Conservation (phyloP, 2,329 filamentous ascomycete genomes). For the Hirsutella thompsonii region DNA sequence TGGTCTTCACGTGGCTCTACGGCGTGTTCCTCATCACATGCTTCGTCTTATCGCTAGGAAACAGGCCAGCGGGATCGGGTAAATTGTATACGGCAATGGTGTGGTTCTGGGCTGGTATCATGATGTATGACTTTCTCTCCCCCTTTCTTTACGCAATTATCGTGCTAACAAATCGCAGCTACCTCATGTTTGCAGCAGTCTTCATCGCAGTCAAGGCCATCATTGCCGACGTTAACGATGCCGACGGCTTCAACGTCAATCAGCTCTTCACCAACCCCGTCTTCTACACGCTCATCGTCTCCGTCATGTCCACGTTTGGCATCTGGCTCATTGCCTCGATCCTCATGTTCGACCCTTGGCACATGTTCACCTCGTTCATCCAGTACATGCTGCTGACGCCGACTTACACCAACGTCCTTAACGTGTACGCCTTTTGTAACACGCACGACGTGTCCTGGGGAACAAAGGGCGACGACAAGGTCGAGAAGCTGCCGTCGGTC, state of each 20-base stretch:
- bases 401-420: constrained; percentile 96
- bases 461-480: constrained; percentile 94
- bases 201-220: constrained; percentile 89
- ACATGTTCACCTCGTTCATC: constrained; percentile 92
- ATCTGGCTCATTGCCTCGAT: constrained; percentile 87
- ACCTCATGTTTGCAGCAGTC: constrained; percentile 87
- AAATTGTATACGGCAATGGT: constrained; percentile 94
- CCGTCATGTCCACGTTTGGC: constrained; percentile 80
- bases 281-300: constrained; percentile 90
- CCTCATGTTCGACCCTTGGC: constrained; percentile 96
- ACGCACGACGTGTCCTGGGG: constrained; percentile 97
- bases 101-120: constrained; percentile 95
- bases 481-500: constrained; percentile 78
- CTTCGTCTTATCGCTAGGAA: constrained; percentile 89
- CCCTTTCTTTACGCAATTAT: neutral
- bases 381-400: constrained; percentile 94
- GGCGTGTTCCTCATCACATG: constrained; percentile 84
- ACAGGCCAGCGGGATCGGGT: constrained; percentile 86
- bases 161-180: constrained; percentile 30
- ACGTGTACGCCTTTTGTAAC: constrained; percentile 98
- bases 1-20: constrained; percentile 94
- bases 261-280: constrained; percentile 75
- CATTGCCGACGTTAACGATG: constrained; percentile 49
- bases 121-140: constrained; percentile 50
- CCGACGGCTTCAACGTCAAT: constrained; percentile 51